Percentiles rank a stretch among this genome's conserved stretches.
phyloP scores from a whole-genome alignment of 2,329 filamentous ascomycete species.

The Cercospora berteroae region DNA sequence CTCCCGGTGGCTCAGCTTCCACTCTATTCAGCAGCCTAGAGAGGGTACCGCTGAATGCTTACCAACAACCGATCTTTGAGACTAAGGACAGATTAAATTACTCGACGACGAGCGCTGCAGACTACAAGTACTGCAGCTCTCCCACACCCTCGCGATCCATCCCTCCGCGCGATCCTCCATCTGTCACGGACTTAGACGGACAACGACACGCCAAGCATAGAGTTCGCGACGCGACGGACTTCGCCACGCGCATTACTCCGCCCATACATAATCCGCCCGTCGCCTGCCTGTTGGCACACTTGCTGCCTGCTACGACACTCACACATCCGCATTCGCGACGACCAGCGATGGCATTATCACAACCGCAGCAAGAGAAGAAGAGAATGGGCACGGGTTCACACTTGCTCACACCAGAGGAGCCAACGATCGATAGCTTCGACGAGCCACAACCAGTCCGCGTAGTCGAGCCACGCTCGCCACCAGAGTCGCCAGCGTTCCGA shows the following conservation, averaged over 20 bases:
- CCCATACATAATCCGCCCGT: slow-evolving; percentile 16
- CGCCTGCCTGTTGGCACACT: slow-evolving; percentile 12
- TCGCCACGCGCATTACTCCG: slow-evolving; percentile 20
- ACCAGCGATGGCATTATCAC: slow-evolving; percentile 22
- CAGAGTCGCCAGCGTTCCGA: slow-evolving; percentile 26
- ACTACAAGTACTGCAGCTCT: slow-evolving; percentile 8
- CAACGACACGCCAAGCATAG: slow-evolving; percentile 19
- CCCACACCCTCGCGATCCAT: not conserved
- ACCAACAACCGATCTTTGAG: not conserved
- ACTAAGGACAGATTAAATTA: slow-evolving; percentile 1
- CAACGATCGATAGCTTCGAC: slow-evolving; percentile 24
- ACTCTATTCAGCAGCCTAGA: slow-evolving; percentile 19
- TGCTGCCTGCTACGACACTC: slow-evolving; percentile 1
- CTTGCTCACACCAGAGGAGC: slow-evolving; percentile 27
- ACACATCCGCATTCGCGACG: slow-evolving; percentile 2
- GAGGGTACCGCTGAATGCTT: not conserved
- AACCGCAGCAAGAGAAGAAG: slow-evolving; percentile 19
- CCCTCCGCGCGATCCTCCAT: slow-evolving; percentile 1
- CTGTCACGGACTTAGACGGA: slow-evolving; percentile 23
- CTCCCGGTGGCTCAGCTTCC: slow-evolving; percentile 16
- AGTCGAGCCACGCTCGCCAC: slow-evolving; percentile 23
- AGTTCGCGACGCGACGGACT: slow-evolving; percentile 20
- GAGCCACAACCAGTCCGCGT: slow-evolving; percentile 8
- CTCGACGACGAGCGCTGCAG: not conserved
- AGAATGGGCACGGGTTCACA: slow-evolving; percentile 17